phyloP scores from a whole-genome alignment of 2,329 filamentous ascomycete species.

The Trichoderma harzianum region DNA sequence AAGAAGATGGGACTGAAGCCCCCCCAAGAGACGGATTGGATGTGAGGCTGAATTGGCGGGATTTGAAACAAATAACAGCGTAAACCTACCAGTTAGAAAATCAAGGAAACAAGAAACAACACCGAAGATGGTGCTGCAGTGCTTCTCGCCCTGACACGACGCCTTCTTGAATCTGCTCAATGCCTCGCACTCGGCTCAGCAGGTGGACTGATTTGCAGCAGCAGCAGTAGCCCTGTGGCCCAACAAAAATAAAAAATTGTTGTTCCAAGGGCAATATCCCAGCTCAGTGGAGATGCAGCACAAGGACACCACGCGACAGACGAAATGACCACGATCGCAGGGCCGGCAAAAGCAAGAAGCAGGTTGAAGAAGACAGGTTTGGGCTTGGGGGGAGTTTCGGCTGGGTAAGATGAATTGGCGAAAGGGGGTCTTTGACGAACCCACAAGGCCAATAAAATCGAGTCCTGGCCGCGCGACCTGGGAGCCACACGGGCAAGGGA shows the following conservation, averaged over 20 bases:
- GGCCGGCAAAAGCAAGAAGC: slow-evolving; percentile 9
- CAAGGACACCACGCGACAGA: slow-evolving; percentile 14
- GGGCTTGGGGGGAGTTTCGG: not conserved
- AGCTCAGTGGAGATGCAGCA: slow-evolving; percentile 16
- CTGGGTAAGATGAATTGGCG: slow-evolving; percentile 15
- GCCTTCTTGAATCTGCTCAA: not conserved
- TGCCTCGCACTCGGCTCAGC: not conserved
- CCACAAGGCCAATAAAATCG: slow-evolving; percentile 11
- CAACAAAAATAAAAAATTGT: not conserved
- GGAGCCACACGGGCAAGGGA: not conserved
- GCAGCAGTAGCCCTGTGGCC: not conserved
- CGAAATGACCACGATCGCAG: slow-evolving; percentile 12
- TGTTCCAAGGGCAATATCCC: not conserved
- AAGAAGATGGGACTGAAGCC: not conserved
- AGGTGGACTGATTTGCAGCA: not conserved
- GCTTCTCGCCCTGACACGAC: not conserved
- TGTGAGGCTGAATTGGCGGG: not conserved
- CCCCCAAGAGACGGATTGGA: not conserved
- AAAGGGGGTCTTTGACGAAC: slow-evolving; percentile 11
- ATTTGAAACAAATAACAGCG: not conserved
- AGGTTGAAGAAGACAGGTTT: slow-evolving; percentile 13
- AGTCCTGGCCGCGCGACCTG: not conserved
- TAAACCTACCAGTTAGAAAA: not conserved
- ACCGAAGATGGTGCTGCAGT: not conserved
- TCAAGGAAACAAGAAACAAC: not conserved